A percentile compares a stretch with the other conserved stretches of the same genome.
phyloP scores from a whole-genome alignment of 2,329 filamentous ascomycete species.

The Hysterium pulicare region DNA sequence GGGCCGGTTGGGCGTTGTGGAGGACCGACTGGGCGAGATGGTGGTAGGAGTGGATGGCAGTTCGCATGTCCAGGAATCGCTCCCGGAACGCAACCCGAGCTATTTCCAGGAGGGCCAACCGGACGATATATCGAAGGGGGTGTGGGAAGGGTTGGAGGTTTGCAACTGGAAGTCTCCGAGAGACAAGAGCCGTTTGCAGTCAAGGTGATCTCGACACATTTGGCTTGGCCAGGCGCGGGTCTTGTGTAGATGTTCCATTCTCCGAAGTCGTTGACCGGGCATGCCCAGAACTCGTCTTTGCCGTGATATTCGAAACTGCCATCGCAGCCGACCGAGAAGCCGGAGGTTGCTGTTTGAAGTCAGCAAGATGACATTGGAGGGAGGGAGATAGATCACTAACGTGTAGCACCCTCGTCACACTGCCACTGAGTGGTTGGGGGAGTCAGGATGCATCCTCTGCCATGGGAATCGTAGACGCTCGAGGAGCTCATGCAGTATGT shows the following conservation, averaged over 20 bases:
- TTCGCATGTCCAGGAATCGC: too few relatives aligned
- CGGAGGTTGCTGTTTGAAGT: slow-evolving; percentile 39
- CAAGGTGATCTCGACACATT: slow-evolving; percentile 52
- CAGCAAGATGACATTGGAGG: background rate
- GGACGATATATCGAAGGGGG: too few relatives aligned
- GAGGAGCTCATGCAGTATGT: slow-evolving; percentile 54
- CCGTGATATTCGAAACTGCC: slow-evolving; percentile 54
- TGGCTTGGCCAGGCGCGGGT: slow-evolving; percentile 40
- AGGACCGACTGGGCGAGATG: background rate
- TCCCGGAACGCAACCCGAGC: background rate
- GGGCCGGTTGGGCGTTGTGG: background rate
- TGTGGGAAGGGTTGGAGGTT: too few relatives aligned
- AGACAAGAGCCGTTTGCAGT: slow-evolving; percentile 32
- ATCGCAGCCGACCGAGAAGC: slow-evolving; percentile 55
- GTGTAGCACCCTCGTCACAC: slow-evolving; percentile 54
- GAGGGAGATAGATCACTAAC: slow-evolving; percentile 9
- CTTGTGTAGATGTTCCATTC: slow-evolving; percentile 56
- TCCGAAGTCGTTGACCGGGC: slow-evolving; percentile 54
- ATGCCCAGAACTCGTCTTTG: slow-evolving; percentile 56
- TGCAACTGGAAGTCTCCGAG: too few relatives aligned
- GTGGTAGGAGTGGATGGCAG: background rate
- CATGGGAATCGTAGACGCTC: slow-evolving; percentile 52
- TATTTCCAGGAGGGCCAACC: background rate
- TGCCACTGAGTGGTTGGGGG: slow-evolving; percentile 58
- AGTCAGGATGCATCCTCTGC: slow-evolving; percentile 63